Base-by-base conservation (phyloP, 2,329 filamentous ascomycete species). In the Colletotrichum graminicola region DNA sequence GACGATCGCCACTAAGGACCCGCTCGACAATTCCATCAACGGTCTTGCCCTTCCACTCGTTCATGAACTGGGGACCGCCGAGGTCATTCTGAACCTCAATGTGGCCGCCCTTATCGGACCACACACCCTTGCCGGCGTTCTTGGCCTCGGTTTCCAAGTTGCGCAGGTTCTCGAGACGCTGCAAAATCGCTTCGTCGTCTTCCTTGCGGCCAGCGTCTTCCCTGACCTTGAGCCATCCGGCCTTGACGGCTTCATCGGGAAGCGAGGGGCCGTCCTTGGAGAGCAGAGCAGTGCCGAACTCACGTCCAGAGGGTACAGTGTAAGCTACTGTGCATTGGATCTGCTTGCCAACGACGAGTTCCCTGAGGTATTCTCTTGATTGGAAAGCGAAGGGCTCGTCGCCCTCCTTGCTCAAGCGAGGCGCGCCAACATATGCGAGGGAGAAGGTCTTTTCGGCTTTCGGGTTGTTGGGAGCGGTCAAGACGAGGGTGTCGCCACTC, bases 131-230 rank as follows among this genome's bases (percentile, higher is more conserved):
- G 75, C 87, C 89, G 75, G 94, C 93, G 65, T 88, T 86, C 82
- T 91, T 94, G 71, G 96, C 96, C 75, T 92, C 89, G 54, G 89
- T 86, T 82, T 98, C 95, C 43, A 95, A 84, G 59, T 87, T 87
- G 75, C 94, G 91, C 72, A 99, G 89, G 76, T 90, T 91, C 76
- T 97, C 92, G 32, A 99, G 86, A 72, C 92, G 88, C 74, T 91
- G 84, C 36, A 88, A 85, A 11, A 92, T 87, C 62, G 94, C 92
- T 69, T 96, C 93, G 2, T 91, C 91, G 71, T 98, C 94, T 75
- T 98, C 95, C 79, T 95, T 96, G 75, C 92, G 92, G 73, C 94
- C 95, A 71, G 95, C 95, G 81, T 99, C 96, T 77, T 99, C 96
- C 74, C 96, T 91, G 72, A 99, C 89, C 84, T 96, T 97, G 74